A percentile compares a stretch with the other conserved stretches of the same genome.
Conservation (phyloP, 208 protist species). For the Acanthamoeba lenticulata region DNA sequence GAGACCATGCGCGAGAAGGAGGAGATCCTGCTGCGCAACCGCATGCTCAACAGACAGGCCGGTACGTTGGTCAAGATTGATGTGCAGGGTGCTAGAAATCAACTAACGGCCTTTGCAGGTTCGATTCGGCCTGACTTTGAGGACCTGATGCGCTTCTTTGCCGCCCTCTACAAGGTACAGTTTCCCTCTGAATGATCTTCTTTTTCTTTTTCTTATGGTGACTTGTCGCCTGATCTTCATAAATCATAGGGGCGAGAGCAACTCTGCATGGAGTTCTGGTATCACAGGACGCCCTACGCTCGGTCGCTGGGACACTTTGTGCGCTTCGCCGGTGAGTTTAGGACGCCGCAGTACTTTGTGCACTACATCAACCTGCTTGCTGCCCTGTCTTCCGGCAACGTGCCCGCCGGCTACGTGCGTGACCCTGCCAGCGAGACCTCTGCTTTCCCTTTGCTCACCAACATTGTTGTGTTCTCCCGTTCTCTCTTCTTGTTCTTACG, state of each 20-base stretch:
- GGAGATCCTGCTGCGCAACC: slow-evolving; percentile 26
- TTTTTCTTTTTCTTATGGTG: not conserved
- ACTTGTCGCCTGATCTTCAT: not conserved
- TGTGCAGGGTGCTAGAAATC: not conserved
- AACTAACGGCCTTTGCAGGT: not conserved
- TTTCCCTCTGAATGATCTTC: not conserved
- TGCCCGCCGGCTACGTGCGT: not conserved
- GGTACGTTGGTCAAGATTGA: not conserved
- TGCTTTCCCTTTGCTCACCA: not conserved
- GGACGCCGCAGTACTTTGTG: slow-evolving; percentile 17
- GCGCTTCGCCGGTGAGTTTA: not conserved
- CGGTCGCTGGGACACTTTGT: slow-evolving; percentile 10
- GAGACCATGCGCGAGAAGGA: slow-evolving; percentile 44
- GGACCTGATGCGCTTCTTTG: slow-evolving; percentile 38
- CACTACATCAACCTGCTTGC: slow-evolving; percentile 56
- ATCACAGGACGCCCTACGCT: not conserved
- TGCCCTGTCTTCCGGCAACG: not conserved
- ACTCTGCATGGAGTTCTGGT: slow-evolving; percentile 27
- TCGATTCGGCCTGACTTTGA: slow-evolving; percentile 43
- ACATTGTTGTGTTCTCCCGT: not conserved
- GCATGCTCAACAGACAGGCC: slow-evolving; percentile 8
- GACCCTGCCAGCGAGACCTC: not conserved
- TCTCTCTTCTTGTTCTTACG: not conserved
- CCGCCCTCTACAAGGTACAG: slow-evolving; percentile 14
- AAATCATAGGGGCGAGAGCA: not conserved